Base-by-base conservation (phyloP, 2,329 filamentous ascomycete species). In the Exophiala lecanii-corni region DNA sequence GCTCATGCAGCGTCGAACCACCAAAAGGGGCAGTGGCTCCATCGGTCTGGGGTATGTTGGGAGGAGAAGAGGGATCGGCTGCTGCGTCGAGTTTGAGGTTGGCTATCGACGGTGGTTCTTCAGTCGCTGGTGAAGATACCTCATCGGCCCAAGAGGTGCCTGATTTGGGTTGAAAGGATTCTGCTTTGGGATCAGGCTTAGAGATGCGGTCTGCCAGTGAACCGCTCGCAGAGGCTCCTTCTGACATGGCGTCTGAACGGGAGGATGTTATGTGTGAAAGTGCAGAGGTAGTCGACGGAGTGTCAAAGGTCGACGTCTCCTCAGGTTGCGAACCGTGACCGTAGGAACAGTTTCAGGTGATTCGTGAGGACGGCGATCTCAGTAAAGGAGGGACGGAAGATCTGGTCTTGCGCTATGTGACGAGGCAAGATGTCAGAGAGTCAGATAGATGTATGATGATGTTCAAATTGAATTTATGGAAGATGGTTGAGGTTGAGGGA, bases 1-100 rank as follows among this genome's bases (percentile, higher is more conserved):
- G 81, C 64, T 96, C 86, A 16, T 78, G 67, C 9, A 82, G 69
- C 7, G 67, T 59, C 28, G 78, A 78, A 41, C 74, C 78, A 28
- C 62, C 62, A 18, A 59, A 54, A 3, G 48, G 43, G 13, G 50
- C 50, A 13, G 62, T 47, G 20, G 68, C 68, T 21, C 70, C 70
- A 56, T 72, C 70, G 12, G 55, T 56, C 50, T 68, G 65, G 21
- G 55, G 33, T 13, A 50, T 40, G 9, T 39, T 21, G 18, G 32
- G 34, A 15, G 45, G 17, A 20, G 31, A 13, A 10, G 39, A 13
- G 10, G 37, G 25, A 12, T 36, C 26, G 19, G 36, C 15, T 19
- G 39, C 43, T 19, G 15, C 32, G 9, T 28, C 39, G 12, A 26
- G 6, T 26, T 26, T 26, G 19, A 39, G 17, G 30, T 49, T 40